Evolutionary conservation across 805 yeast species (phyloP).

Genomic region (Alloascoidea africana): DNA sequence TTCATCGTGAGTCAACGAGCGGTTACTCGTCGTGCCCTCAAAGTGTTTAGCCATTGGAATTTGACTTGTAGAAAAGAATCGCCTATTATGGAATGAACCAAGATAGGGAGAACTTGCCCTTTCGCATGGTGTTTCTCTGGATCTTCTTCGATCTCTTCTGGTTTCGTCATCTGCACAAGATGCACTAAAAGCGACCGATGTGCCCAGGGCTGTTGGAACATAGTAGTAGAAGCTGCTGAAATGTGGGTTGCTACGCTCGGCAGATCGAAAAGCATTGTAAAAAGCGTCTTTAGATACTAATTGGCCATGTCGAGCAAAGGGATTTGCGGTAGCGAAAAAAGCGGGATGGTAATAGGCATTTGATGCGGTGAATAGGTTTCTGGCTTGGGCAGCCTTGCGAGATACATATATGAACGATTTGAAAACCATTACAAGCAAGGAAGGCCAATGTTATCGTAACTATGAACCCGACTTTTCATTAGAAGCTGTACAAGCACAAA

Average conservation of each 20-base stretch:
- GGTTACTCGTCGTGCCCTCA: neutral
- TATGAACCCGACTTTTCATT: neutral
- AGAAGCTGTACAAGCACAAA: neutral
- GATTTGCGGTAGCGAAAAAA: neutral
- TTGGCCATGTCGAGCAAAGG: neutral
- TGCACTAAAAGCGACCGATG: neutral
- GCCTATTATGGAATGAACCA: neutral
- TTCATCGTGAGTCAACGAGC: neutral
- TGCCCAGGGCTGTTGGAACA: neutral
- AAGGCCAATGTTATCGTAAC: neutral
- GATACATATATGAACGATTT: constrained; percentile 1
- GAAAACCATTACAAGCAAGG: neutral
- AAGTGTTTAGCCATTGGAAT: neutral
- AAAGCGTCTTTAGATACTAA: neutral
- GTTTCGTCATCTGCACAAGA: neutral
- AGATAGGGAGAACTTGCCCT: neutral
- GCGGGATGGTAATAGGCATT: neutral
- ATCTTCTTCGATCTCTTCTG: too few species aligned
- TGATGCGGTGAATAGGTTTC: constrained; percentile 1
- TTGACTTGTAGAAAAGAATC: neutral
- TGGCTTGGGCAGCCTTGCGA: neutral
- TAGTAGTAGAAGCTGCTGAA: neutral
- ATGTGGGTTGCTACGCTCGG: too few species aligned
- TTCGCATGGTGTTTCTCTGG: neutral
- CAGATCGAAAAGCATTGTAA: neutral